Percentiles rank a stretch among this genome's conserved stretches.
Conservation (phyloP, 2,329 filamentous ascomycete genomes). For the Chaetothyriales sp. region DNA sequence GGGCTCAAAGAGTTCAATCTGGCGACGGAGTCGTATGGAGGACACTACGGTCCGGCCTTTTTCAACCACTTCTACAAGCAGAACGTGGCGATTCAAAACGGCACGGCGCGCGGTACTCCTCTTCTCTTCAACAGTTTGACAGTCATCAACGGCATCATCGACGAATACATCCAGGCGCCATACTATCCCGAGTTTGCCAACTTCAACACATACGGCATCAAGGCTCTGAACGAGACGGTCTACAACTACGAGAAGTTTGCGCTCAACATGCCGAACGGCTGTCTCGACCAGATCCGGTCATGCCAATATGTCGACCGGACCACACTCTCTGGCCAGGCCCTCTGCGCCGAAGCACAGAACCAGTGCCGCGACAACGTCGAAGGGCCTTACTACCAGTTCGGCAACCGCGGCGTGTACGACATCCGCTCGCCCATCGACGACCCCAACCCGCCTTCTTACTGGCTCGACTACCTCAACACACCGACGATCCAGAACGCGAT, state of each 20-base stretch:
- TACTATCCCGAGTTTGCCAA: conserved; percentile 39
- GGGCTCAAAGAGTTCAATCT: conserved; percentile 41
- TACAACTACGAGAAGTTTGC: conserved; percentile 45
- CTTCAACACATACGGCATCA: conserved; percentile 43
- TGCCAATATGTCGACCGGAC: conserved; percentile 46
- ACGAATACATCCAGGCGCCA: conserved; percentile 35
- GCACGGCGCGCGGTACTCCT: conserved; percentile 32
- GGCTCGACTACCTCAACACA: conserved; percentile 46
- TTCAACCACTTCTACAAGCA: conserved; percentile 44
- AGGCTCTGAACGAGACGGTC: conserved; percentile 40
- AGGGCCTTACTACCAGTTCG: conserved; percentile 39
- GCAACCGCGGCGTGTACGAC: conserved; percentile 44
- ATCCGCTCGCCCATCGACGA: conserved; percentile 42
- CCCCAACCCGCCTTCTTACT: conserved; percentile 48
- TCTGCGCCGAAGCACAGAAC: conserved; percentile 40
- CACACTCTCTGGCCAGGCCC: conserved; percentile 35
- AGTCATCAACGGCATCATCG: conserved; percentile 43
- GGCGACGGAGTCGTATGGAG: conserved; percentile 37
- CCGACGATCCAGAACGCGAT: conserved; percentile 40
- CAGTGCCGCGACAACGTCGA: conserved; percentile 45
- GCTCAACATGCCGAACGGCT: conserved; percentile 45
- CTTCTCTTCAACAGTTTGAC: conserved; percentile 41
- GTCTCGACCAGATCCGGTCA: conserved; percentile 48
- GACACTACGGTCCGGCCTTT: conserved; percentile 41
- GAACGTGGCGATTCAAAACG: conserved; percentile 39